Percentiles rank a stretch among this genome's conserved stretches.
phyloP scores from a whole-genome alignment of 805 yeast genomes.

The Kazachstania taianensis region DNA sequence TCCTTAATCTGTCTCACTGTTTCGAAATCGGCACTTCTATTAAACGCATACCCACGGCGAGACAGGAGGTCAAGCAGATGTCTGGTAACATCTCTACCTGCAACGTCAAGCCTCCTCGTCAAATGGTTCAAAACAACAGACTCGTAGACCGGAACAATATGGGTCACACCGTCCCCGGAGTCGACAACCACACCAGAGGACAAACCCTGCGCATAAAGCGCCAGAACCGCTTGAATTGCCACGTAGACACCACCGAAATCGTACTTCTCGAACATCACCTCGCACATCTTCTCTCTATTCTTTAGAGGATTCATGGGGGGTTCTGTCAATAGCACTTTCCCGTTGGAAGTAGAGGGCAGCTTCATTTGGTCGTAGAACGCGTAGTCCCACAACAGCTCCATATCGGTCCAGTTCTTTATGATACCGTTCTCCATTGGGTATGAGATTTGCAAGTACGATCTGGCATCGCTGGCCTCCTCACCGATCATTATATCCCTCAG shows the following conservation, averaged over 20 bases:
- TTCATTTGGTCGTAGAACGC: conserved; percentile 89
- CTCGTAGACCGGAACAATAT: conserved; percentile 95
- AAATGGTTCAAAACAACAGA: conserved; percentile 91
- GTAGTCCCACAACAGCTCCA: conserved; percentile 97
- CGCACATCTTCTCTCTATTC: conserved; percentile 87
- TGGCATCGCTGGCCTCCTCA: conserved; percentile 82
- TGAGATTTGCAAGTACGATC: conserved; percentile 84
- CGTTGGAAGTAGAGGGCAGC: conserved; percentile 61
- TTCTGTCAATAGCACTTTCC: conserved; percentile 82
- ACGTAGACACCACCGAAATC: conserved; percentile 89
- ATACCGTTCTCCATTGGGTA: conserved; percentile 99
- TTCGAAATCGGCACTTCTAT: conserved; percentile 97
- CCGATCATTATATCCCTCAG: conserved; percentile 98
- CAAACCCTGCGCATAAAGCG: conserved; percentile 92
- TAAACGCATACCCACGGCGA: conserved; percentile 95
- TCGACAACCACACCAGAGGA: conserved; percentile 97
- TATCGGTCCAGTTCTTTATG: conserved; percentile 95
- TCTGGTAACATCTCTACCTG: conserved; percentile 97
- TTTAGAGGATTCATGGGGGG: conserved; percentile 96
- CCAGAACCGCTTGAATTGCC: conserved; percentile 96
- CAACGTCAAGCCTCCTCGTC: conserved; percentile 87
- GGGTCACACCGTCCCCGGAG: conserved; percentile 91
- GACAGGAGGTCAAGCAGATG: conserved; percentile 82
- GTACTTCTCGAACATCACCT: conserved; percentile 88
- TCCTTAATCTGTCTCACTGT: conserved; percentile 97